phyloP scores from a whole-genome alignment of 1,284 basidiomycete genomes.

The Sporisorium graminicola region DNA sequence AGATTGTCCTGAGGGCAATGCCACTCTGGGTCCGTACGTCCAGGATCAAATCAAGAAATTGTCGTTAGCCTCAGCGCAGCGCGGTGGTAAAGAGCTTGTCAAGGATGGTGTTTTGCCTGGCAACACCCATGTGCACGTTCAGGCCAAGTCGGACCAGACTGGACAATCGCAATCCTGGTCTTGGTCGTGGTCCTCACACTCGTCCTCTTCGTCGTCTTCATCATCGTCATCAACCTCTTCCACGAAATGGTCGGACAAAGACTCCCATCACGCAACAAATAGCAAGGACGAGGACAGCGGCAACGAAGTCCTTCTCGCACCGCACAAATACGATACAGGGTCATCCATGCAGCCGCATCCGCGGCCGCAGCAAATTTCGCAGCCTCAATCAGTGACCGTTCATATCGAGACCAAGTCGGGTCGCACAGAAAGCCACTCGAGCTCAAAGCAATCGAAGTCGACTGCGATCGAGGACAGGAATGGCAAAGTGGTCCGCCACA shows the following conservation, averaged over 20 bases:
- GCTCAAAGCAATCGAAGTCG: background rate
- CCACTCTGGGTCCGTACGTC: background rate
- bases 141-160: conserved; percentile 14
- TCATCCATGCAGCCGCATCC: background rate
- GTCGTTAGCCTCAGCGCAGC: conserved; percentile 12
- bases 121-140: conserved; percentile 14
- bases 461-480: conserved; percentile 4
- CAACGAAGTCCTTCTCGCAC: no score
- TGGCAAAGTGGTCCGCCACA: conserved; percentile 5
- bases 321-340: background rate
- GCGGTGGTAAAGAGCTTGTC: conserved; percentile 11
- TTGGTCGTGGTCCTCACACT: conserved; percentile 31
- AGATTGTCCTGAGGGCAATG: conserved; percentile 10
- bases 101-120: conserved; percentile 6
- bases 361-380: background rate
- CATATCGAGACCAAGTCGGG: conserved; percentile 5
- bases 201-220: conserved; percentile 2
- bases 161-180: conserved; percentile 27
- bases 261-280: background rate
- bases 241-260: background rate
- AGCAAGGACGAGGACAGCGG: background rate
- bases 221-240: conserved; percentile 3
- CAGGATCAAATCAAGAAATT: conserved; percentile 22
- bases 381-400: background rate
- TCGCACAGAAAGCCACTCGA: background rate